Evolutionary conservation across 306 rosid genomes (phyloP), one percentile per base, ranked within the genome.

Genomic region (Citrullus mucosospermus): DNA sequence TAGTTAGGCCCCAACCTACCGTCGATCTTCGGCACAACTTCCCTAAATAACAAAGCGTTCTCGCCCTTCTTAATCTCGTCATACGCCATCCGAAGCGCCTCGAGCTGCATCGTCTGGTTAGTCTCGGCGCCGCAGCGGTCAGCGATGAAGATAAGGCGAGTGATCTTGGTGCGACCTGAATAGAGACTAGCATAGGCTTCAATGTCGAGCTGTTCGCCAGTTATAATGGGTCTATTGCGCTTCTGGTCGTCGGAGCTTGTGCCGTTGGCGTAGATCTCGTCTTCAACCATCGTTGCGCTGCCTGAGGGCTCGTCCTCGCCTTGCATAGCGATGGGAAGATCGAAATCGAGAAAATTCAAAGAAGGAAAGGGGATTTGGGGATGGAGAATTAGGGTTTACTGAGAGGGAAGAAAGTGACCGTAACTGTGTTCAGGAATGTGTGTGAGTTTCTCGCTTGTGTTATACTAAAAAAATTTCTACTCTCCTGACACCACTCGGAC

Each of bases 51-150:
- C 81, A 90, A 93, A 51, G 99, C 89, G 51, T 96, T 90, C 88
- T 96, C 99, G 1, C 98, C 98, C 87, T 96, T 96, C 94, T 93
- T 93, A 77, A 96, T 90, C 87, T 93, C 99, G n/a, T 93, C 97
- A 82, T 90, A 91, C 7, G 97, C 99, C 92, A 96, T 90, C 28
- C 99, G 93, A 73, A 96, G 97, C 51, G 98, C 96, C 65, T 96
- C 99, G 17, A 93, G 82, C 83, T 90, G 90, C 90, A 90, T 80
- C 39, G 93, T 36, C 8, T 86, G 78, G 90, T 90, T 83, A 83
- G 78, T 74, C 28, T 76, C 87, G 84, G 78, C 70, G 22, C 59
- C 87, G 76, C 90, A 88, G 79, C 75, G 88, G 51, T 83, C 90
- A 17, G 98, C 99, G 60, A 93, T 90, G 87, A 93, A 96, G 8